phyloP scores from a whole-genome alignment of 169 alveolate species.

The Amoebophrya sp. region DNA sequence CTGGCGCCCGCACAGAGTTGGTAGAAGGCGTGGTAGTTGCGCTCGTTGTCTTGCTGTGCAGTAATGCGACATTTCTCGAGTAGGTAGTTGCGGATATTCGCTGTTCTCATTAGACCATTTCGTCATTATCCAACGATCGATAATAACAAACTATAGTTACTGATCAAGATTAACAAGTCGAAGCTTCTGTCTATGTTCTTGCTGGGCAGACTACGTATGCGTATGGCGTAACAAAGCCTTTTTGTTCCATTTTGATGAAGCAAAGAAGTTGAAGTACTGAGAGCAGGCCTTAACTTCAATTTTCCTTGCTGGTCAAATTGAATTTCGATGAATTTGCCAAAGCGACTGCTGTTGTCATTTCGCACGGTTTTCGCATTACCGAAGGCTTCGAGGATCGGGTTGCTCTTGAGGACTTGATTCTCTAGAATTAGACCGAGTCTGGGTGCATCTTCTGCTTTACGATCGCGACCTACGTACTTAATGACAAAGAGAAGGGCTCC shows the following conservation, averaged over 20 bases:
- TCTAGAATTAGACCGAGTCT: background rate
- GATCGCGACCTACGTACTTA: too few species aligned
- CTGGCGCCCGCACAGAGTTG: constrained; percentile 60
- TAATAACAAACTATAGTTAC: too few species aligned
- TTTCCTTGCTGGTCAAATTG: constrained; percentile 70
- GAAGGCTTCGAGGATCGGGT: constrained; percentile 78
- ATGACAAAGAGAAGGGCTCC: too few species aligned
- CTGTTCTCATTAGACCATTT: background rate
- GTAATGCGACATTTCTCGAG: constrained; percentile 77
- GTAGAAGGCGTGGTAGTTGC: constrained; percentile 74
- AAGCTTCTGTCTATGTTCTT: too few species aligned
- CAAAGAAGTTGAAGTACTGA: background rate
- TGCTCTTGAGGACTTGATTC: constrained; percentile 60
- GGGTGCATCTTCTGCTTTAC: background rate
- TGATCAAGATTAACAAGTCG: too few species aligned
- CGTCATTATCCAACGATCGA: too few species aligned
- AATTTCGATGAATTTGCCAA: constrained; percentile 82
- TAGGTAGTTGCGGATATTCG: constrained; percentile 59
- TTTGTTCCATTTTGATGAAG: background rate
- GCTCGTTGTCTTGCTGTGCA: constrained; percentile 63
- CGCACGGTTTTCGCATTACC: constrained; percentile 83
- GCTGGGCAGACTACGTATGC: too few species aligned
- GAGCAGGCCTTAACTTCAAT: constrained; percentile 38
- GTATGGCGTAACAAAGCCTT: too few species aligned
- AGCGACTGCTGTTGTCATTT: constrained; percentile 77